These are phyloP conservation scores for Carallia brachiata DNA, from an alignment of 345 rosid species.

Conservation along the genomic window DNA sequence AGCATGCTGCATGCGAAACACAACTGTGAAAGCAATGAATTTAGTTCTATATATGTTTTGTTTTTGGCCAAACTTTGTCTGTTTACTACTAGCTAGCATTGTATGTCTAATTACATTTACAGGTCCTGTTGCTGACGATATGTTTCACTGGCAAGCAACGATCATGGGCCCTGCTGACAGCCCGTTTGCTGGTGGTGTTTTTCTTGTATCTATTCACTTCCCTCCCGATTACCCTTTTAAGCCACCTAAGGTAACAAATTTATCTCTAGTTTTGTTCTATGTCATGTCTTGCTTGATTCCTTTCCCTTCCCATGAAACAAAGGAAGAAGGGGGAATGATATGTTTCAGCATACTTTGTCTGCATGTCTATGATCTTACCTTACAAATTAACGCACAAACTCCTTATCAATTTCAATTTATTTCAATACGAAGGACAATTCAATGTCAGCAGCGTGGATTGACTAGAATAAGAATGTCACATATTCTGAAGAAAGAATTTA, in stretches of 20 bases:
- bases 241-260: conserved; percentile 20
- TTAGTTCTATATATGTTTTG: neutral
- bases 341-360: too few relatives aligned
- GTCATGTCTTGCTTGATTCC: neutral
- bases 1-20: too few relatives aligned
- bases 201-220: conserved; percentile 22
- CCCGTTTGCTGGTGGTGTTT: conserved; percentile 25
- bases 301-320: neutral
- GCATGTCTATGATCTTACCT: too few relatives aligned
- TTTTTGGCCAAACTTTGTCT: neutral
- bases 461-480: too few relatives aligned
- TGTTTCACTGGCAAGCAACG: conserved; percentile 28
- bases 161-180: conserved; percentile 25
- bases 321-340: too few relatives aligned
- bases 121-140: conserved; percentile 28
- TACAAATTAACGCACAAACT: too few relatives aligned
- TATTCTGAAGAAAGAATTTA: too few relatives aligned
- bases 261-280: neutral
- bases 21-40: neutral
- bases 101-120: neutral
- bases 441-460: too few relatives aligned
- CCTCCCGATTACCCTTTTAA: conserved; percentile 28
- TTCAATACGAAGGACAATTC: too few relatives aligned
- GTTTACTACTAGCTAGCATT: neutral
- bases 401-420: too few relatives aligned